Conservation (phyloP, 345 rosid genomes). For the Salix dunnii region DNA sequence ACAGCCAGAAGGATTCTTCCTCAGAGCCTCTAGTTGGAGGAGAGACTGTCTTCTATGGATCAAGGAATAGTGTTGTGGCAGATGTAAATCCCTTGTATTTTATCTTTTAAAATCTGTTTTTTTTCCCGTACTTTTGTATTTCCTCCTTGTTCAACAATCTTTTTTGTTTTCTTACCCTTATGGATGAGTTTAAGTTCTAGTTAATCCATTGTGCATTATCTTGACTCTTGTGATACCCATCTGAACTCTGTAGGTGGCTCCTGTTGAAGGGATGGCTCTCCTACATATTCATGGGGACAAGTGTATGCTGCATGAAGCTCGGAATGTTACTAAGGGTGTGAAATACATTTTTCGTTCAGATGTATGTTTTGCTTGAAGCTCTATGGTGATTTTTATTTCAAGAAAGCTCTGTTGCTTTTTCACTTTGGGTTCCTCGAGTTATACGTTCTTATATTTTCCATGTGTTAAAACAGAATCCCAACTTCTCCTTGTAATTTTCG, state of each 20-base stretch:
- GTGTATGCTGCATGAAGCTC: constrained; percentile 91
- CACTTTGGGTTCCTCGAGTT: background rate
- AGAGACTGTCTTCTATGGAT: constrained; percentile 85
- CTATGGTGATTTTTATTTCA: background rate
- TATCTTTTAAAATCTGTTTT: background rate
- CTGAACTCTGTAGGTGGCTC: constrained; percentile 59
- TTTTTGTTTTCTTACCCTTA: background rate
- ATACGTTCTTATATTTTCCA: background rate
- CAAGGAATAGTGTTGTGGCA: constrained; percentile 67
- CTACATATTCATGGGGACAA: constrained; percentile 86
- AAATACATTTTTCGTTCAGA: constrained; percentile 91
- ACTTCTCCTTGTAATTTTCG: background rate
- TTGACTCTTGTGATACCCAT: constrained; percentile 1
- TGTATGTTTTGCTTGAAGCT: constrained; percentile 75
- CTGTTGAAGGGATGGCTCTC: constrained; percentile 88
- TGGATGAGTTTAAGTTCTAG: background rate
- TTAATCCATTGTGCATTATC: background rate
- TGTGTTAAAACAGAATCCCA: background rate
- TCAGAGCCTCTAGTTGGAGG: constrained; percentile 70
- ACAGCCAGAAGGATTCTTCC: constrained; percentile 36
- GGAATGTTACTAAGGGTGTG: constrained; percentile 65
- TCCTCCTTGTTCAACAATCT: background rate
- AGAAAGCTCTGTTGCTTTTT: constrained; percentile 13
- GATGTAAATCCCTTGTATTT: constrained; percentile 47
- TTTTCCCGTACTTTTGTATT: background rate